Evolutionary conservation across 805 yeast genomes (phyloP).

Genomic region (Sugiyamaella valdiviana): DNA sequence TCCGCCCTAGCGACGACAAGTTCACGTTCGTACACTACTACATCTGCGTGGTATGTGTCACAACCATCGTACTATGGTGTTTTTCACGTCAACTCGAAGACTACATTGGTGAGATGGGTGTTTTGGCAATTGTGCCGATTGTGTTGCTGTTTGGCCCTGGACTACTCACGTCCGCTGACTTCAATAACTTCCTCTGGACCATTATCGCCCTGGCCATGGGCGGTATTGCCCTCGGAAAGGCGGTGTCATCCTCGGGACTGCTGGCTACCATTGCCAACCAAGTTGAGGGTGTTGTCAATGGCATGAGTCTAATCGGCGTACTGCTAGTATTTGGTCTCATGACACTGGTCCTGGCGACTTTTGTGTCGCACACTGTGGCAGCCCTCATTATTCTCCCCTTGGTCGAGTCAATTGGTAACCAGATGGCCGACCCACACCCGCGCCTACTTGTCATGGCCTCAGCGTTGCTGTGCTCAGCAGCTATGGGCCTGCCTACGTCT

Average conservation of each 20-base stretch:
- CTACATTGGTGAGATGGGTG: constrained; percentile 92
- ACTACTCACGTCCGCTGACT: constrained; percentile 77
- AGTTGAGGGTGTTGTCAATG: constrained; percentile 61
- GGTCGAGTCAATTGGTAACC: constrained; percentile 81
- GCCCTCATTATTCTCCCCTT: constrained; percentile 89
- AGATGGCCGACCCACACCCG: constrained; percentile 63
- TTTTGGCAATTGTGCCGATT: constrained; percentile 83
- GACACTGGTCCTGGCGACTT: constrained; percentile 81
- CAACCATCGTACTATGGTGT: constrained; percentile 87
- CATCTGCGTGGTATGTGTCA: constrained; percentile 56
- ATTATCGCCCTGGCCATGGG: constrained; percentile 97
- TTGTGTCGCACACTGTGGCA: constrained; percentile 95
- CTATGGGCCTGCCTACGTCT: constrained; percentile 96
- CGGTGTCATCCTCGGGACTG: constrained; percentile 87
- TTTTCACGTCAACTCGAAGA: constrained; percentile 67
- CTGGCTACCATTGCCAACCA: constrained; percentile 66
- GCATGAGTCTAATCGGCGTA: constrained; percentile 65
- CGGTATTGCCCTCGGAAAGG: constrained; percentile 91
- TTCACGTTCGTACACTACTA: constrained; percentile 72
- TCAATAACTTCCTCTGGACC: constrained; percentile 95
- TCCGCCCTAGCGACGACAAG: constrained; percentile 50
- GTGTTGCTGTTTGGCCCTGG: constrained; percentile 93
- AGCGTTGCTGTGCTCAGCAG: constrained; percentile 75
- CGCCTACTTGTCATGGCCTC: constrained; percentile 63
- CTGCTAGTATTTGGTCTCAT: constrained; percentile 74